Base-by-base conservation (phyloP, 225 moss, liverwort and hornwort genomes). In the Physcomitrellopsis africana region DNA sequence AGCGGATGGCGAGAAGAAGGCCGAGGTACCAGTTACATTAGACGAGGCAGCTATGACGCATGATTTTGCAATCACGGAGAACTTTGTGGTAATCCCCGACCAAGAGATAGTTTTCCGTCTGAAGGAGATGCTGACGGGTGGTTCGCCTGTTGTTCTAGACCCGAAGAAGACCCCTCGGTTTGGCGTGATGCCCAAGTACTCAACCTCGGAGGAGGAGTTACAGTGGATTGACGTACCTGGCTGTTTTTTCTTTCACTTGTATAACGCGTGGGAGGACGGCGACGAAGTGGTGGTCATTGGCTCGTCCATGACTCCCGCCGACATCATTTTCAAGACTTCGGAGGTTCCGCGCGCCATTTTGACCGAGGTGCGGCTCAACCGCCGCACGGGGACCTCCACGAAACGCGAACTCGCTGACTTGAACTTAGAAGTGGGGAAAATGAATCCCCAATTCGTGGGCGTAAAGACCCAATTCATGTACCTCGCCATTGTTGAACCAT, bases 41-140 rank as follows among this genome's bases (percentile, higher is more conserved):
- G 86, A 84, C 7, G 89, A 92, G 73, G 90, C 92, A 0, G 92
- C 96, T n/a, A 93, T 96, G 93, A 93, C 92, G 71, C 96, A 96
- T 62, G 96, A 96, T 52, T 96, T 96, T 70, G 93, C 96, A 32
- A 92, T 96, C 79, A 96, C 96, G 8, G 72, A 92, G 81, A 83
- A 85, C 32, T 96, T 84, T 18, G 93, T 96, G 32, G 90, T 96
- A 23, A 92, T 96, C 69, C 96, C 96, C 9, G 96, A 96, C 70
- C 96, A 96, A 26, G 93, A 96, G 78, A 93, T 96, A 11, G 86
- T 93, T 11, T 96, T 96, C 58, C 85, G 80, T 32, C 69, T 96
- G 65, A 85, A 72, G 53, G 90, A 89, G 81, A 90, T 96, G 96
- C 74, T 96, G 16, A 87, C 72, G 0, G 96, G 96, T 0, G 93